Evolutionary conservation across 208 protist genomes (phyloP).

Genomic region (Wallacemonas rigidus): DNA sequence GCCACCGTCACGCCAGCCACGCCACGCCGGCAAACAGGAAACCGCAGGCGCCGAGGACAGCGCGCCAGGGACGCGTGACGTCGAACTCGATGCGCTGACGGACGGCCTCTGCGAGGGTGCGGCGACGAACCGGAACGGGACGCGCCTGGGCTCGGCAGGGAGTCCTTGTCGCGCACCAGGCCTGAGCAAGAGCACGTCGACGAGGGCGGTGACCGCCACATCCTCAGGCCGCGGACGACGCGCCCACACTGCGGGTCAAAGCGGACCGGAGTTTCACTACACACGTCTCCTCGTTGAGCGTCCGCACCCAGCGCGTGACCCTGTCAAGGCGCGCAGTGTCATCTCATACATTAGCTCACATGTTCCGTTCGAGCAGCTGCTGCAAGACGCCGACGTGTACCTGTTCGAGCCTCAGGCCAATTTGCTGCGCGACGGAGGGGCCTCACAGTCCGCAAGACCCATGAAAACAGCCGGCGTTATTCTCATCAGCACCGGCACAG

Average conservation of each 20-base stretch:
- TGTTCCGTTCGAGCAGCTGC: not conserved
- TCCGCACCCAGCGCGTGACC: not conserved
- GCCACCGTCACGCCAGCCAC: not conserved
- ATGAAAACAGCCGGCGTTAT: not conserved
- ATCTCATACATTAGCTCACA: not conserved
- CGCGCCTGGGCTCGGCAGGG: no score
- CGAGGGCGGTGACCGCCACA: no score
- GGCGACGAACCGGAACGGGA: no score
- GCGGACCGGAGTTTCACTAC: not conserved
- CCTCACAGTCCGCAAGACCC: not conserved
- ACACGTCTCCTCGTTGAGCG: slow-evolving; percentile 8
- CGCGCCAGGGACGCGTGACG: no score
- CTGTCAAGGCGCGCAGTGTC: not conserved
- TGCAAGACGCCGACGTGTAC: not conserved
- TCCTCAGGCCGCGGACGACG: no score
- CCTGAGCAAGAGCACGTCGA: no score
- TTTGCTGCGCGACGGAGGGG: not conserved
- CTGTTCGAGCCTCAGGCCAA: not conserved
- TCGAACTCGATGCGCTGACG: no score
- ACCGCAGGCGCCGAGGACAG: no score
- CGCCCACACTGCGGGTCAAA: no score
- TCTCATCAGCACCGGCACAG: not conserved
- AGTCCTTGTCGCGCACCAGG: no score
- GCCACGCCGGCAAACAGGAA: not conserved
- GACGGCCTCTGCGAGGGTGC: no score